A percentile compares a stretch with the other conserved stretches of the same genome.
Conservation (phyloP, 2,329 filamentous ascomycete genomes). For the Didymosphaeria variabile region DNA sequence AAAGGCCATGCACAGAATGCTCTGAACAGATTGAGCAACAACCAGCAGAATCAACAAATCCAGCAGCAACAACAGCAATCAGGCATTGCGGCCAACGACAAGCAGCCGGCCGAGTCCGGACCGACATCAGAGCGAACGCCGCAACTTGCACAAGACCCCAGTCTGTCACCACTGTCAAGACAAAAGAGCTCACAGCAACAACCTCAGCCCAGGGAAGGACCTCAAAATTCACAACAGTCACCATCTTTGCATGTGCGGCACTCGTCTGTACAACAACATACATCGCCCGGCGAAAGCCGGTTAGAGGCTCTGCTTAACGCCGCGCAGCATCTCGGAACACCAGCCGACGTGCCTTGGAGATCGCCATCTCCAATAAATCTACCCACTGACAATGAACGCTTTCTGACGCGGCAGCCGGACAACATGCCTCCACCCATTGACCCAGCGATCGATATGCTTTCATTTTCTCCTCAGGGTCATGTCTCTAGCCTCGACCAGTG, state of each 20-base stretch:
- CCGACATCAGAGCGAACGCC: slow-evolving; percentile 31
- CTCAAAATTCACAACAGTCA: slow-evolving; percentile 28
- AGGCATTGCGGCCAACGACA: slow-evolving; percentile 26
- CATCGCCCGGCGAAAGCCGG: slow-evolving; percentile 43
- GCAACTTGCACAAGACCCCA: slow-evolving; percentile 34
- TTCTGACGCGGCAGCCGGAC: slow-evolving; percentile 38
- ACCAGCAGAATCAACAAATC: slow-evolving; percentile 37
- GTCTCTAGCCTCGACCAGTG: slow-evolving; percentile 48
- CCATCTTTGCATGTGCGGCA: slow-evolving; percentile 25
- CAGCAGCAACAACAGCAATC: slow-evolving; percentile 34
- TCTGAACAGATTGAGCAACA: slow-evolving; percentile 46
- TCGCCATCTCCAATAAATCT: slow-evolving; percentile 45
- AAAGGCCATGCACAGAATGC: slow-evolving; percentile 59
- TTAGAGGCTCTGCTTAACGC: slow-evolving; percentile 51
- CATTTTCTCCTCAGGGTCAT: slow-evolving; percentile 45
- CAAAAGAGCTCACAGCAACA: slow-evolving; percentile 37
- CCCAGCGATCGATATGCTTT: slow-evolving; percentile 48
- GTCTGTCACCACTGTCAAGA: slow-evolving; percentile 36
- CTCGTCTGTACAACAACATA: slow-evolving; percentile 28
- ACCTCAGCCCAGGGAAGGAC: slow-evolving; percentile 29
- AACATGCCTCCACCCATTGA: slow-evolving; percentile 49
- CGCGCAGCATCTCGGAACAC: slow-evolving; percentile 47
- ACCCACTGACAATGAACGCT: slow-evolving; percentile 32
- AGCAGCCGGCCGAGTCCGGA: slow-evolving; percentile 30
- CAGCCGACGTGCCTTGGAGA: slow-evolving; percentile 44